Conservation (phyloP, 805 yeast genomes). For the Candida lessepsii region DNA sequence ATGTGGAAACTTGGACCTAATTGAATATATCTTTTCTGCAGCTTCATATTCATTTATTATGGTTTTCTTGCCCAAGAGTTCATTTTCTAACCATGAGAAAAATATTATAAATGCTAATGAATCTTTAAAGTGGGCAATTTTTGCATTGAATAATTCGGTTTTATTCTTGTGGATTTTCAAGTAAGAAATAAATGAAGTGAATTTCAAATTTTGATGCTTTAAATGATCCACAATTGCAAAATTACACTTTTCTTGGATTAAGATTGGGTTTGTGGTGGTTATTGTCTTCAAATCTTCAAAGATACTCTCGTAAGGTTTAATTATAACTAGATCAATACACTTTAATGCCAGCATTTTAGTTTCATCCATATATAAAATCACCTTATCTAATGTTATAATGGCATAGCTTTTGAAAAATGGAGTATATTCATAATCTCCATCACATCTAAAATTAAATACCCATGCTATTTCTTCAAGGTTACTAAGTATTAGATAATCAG, state of each 20-base stretch:
- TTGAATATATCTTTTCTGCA: constrained; percentile 53
- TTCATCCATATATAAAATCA: constrained; percentile 55
- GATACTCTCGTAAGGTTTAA: constrained; percentile 57
- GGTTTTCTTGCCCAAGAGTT: constrained; percentile 37
- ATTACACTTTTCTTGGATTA: constrained; percentile 32
- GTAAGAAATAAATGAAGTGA: constrained; percentile 34
- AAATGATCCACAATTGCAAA: constrained; percentile 33
- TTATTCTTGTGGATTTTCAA: constrained; percentile 76
- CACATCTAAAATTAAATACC: constrained; percentile 69
- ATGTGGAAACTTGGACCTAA: constrained; percentile 52
- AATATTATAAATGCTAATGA: constrained; percentile 73
- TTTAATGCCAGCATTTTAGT: constrained; percentile 39
- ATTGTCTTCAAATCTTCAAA: constrained; percentile 53
- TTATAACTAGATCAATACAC: constrained; percentile 26
- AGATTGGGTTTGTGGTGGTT: constrained; percentile 19
- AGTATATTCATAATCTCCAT: constrained; percentile 71
- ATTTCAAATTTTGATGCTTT: constrained; percentile 17
- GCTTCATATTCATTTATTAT: constrained; percentile 64
- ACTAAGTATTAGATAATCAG: constrained; percentile 39
- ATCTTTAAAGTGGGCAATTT: constrained; percentile 76
- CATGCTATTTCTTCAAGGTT: constrained; percentile 90
- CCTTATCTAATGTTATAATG: constrained; percentile 31
- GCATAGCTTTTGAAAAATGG: constrained; percentile 83
- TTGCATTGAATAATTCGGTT: constrained; percentile 70
- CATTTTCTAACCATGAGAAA: constrained; percentile 77